Base-by-base conservation (phyloP, 78 protist genomes). In the Chrysochromulina tobinii region DNA sequence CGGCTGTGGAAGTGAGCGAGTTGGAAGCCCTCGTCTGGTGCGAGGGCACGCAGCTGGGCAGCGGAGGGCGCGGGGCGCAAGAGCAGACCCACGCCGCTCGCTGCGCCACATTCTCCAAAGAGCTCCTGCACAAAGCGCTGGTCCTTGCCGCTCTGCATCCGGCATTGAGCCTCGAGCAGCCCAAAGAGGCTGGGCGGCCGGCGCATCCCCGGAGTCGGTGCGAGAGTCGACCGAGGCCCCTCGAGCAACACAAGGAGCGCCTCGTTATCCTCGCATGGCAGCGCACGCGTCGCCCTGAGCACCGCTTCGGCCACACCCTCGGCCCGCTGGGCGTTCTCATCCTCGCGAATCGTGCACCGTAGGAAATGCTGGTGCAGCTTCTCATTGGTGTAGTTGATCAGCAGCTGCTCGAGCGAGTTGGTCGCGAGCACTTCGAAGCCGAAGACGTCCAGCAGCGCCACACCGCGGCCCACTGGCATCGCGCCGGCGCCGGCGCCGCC, bases 401-500 rank as follows among this genome's bases (percentile, higher is more conserved):
- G 96, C 81, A 97, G 92, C 93, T 97, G 97, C 92, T 97, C 98
- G 81, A 96, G 97, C 23, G 96, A 95, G 91, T 98, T 98, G 73
- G 81, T 38, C 81, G 96, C 93, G 92, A 97, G 96, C 83, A 96
- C 94, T 89, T 98, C 99, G 90, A 98, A 98, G 27, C 99, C 99
- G 90, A 95, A 97, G 81, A 98, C 96, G 92, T 98, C 99, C 25
- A 98, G 93, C 38, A 98, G 88, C 64, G 97, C 95, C 69, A 96
- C 38, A 17, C 53, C 23, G 77, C 23, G 77, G 27, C 64, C 12
- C 64, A 12, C 0, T 14, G 23, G 7, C 23, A 7, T 7, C 64
- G 64, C 23, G 23, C 23, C 69, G 69, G 25, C 69, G 69, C 23
- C 27, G 27, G 25, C 69, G 69, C 27, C 7, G 73, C 18, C 48